Percentiles rank a stretch among this genome's conserved stretches.
Evolutionary conservation across 345 rosid species (phyloP).

Genomic region (Boechera stricta): DNA sequence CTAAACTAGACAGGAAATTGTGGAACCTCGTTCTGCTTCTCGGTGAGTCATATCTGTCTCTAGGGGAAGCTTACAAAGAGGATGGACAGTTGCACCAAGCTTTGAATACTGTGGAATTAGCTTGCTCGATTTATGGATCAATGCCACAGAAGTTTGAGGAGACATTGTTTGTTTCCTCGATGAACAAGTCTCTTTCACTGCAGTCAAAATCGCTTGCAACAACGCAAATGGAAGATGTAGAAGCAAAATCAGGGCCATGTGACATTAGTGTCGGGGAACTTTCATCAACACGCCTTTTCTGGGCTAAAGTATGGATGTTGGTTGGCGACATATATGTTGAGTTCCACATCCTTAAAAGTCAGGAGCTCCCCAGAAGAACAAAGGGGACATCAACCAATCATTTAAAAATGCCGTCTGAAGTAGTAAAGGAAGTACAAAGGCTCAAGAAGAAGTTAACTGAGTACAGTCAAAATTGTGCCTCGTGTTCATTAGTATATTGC

Average conservation of each 20-base stretch:
- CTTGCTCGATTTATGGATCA: conserved; percentile 86
- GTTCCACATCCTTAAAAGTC: conserved; percentile 66
- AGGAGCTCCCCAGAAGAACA: conserved; percentile 53
- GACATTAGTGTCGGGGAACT: conserved; percentile 56
- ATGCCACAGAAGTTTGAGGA: conserved; percentile 87
- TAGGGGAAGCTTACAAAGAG: conserved; percentile 86
- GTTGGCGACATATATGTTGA: conserved; percentile 90
- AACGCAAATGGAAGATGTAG: conserved; percentile 46
- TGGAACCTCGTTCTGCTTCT: conserved; percentile 98
- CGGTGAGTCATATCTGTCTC: conserved; percentile 90
- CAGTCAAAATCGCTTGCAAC: conserved; percentile 39
- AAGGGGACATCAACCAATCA: conserved; percentile 54
- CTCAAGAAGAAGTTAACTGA: conserved; percentile 75
- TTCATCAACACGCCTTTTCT: conserved; percentile 72
- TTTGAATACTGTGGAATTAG: conserved; percentile 78
- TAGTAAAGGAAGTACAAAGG: conserved; percentile 85
- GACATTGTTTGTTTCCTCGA: conserved; percentile 71
- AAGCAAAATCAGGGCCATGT: conserved; percentile 48
- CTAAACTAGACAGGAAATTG: conserved; percentile 76
- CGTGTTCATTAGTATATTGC: conserved; percentile 90
- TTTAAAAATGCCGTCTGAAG: conserved; percentile 79
- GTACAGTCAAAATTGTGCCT: conserved; percentile 64
- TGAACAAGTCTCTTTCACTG: conserved; percentile 51
- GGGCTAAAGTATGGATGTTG: conserved; percentile 93
- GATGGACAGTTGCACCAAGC: conserved; percentile 84